Conservation (phyloP, 148 eudicot genomes). For the Mesembryanthemum crystallinum region DNA sequence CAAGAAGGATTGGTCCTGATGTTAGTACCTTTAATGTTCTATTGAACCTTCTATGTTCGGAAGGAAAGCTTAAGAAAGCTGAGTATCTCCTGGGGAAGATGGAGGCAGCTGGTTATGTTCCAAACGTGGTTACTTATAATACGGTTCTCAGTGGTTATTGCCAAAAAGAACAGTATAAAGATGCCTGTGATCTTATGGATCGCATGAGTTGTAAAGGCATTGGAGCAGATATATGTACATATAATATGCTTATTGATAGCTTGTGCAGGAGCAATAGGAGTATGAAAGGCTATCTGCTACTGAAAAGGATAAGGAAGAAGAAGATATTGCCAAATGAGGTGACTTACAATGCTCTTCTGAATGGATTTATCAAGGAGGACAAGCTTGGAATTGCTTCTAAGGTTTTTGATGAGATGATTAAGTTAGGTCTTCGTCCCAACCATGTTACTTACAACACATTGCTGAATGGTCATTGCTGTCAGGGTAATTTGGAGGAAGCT, state of each 20-base stretch:
- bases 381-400: slow-evolving; percentile 59
- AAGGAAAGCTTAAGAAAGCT: slow-evolving; percentile 71
- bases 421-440: slow-evolving; percentile 47
- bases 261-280: slow-evolving; percentile 56
- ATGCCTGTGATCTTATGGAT: slow-evolving; percentile 62
- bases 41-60: slow-evolving; percentile 52
- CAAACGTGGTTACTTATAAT: slow-evolving; percentile 66
- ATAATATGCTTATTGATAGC: slow-evolving; percentile 62
- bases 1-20: slow-evolving; percentile 55
- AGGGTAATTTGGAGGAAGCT: slow-evolving; percentile 60
- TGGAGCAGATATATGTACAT: slow-evolving; percentile 59
- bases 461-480: slow-evolving; percentile 66
- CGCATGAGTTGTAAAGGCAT: slow-evolving; percentile 61
- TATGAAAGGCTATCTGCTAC: slow-evolving; percentile 60
- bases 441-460: slow-evolving; percentile 61
- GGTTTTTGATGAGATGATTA: slow-evolving; percentile 66
- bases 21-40: slow-evolving; percentile 70
- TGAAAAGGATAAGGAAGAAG: slow-evolving; percentile 69
- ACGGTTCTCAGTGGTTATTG: slow-evolving; percentile 66
- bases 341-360: slow-evolving; percentile 76
- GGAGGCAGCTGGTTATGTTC: slow-evolving; percentile 71
- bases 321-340: slow-evolving; percentile 55
- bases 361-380: slow-evolving; percentile 73
- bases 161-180: slow-evolving; percentile 60
- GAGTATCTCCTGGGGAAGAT: slow-evolving; percentile 64